Evolutionary conservation across 1,284 basidiomycete genomes (phyloP).

Genomic region (Apiotrichum siamense): DNA sequence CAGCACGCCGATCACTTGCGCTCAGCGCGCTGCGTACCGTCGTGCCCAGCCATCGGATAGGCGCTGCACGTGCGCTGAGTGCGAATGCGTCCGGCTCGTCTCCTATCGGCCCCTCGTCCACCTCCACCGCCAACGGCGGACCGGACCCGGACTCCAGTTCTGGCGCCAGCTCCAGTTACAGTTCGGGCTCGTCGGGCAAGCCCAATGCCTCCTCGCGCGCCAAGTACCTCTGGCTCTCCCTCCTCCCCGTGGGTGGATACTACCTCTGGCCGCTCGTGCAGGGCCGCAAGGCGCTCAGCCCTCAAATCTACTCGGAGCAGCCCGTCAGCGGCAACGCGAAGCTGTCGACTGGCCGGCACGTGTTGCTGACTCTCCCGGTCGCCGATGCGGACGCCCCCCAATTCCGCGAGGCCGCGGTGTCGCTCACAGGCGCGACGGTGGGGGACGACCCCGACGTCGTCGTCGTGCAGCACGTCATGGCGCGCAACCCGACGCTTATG

Average conservation of each 20-base stretch:
- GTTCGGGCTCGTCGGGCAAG: not conserved
- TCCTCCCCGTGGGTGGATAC: constrained; percentile 4
- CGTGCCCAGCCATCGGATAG: too few species aligned
- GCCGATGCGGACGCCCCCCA: not conserved
- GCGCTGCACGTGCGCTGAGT: too few species aligned
- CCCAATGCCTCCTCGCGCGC: too few species aligned
- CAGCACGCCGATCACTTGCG: too few species aligned
- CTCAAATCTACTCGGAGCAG: constrained; percentile 38
- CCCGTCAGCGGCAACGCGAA: constrained; percentile 12
- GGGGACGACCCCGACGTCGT: constrained; percentile 21
- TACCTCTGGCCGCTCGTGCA: constrained; percentile 3
- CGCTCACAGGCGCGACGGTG: constrained; percentile 8
- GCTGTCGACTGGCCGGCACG: constrained; percentile 27
- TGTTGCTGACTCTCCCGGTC: constrained; percentile 20
- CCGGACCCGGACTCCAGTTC: too few species aligned
- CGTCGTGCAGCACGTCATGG: constrained; percentile 43
- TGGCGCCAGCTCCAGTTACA: not conserved
- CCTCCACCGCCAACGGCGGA: too few species aligned
- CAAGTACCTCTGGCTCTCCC: not conserved
- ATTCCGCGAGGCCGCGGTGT: constrained; percentile 8
- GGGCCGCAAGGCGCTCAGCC: constrained; percentile 7
- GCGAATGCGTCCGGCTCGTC: not conserved
- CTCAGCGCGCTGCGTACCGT: too few species aligned
- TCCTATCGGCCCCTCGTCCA: not conserved
- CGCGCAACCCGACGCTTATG: constrained; percentile 42